Evolutionary conservation across 495 filamentous ascomycete genomes (phyloP), one percentile per base, ranked within the genome.

Genomic region (Platismatia glauca): DNA sequence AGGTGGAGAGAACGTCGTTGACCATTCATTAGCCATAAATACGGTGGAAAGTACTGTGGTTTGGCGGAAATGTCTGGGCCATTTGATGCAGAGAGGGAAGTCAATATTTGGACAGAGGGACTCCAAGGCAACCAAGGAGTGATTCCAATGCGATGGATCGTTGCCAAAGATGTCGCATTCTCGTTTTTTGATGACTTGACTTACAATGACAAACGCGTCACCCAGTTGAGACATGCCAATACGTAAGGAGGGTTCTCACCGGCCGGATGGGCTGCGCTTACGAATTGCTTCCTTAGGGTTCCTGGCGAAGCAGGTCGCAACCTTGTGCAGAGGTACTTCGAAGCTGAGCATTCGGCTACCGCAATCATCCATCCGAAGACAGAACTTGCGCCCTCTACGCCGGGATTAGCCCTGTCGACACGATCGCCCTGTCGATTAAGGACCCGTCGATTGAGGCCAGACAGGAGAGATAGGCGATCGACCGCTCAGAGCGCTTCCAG

Each of bases 91-190:
- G 39, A 50, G 4, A 62, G 50, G 18, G 43, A 58, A 24, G 48
- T 48, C 6, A 58, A 59, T 20, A 39, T 58, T 22, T 67, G 57
- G 57, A 41, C 50, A 18, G 38, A 60, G 55, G 50, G 55, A 29
- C 39, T 55, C 8, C 37, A 56, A 48, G 65, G 62, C 22, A 59
- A 56, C 20, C 50, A 61, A 53, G 65, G 65, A 18, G 39, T 44
- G 20, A 67, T 67, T 27, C 61, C 61, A 9, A 58, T 58, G 35
- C 65, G 58, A 24, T 67, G 65, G 65, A 63, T 67, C n/a, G 61
- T 67, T 29, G 58, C 61, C 61, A 67, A 67, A 46, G 65, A 67
- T 56, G 62, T 67, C 15, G 48, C 50, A 50, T 67, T 67, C 58
- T 41, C 61, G 1, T 58, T 56, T 6, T 67, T 67, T 18, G 57